Conservation (phyloP, 2,329 filamentous ascomycete genomes). For the Penicillium occitanis region DNA sequence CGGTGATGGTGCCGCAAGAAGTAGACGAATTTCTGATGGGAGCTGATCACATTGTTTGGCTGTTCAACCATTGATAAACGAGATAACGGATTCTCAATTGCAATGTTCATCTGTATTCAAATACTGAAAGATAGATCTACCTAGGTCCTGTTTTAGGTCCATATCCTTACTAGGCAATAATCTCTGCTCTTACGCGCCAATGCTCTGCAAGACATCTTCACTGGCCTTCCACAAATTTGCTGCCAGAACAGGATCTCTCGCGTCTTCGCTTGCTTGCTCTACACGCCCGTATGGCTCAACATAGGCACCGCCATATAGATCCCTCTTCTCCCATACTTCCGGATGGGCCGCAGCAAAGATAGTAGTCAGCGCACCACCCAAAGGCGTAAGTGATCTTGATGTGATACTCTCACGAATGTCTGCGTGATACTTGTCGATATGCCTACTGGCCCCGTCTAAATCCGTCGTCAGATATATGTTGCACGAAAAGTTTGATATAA, state of each 20-base stretch:
- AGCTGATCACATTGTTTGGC: slow-evolving; percentile 13
- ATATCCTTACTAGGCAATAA: background rate
- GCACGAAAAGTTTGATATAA: background rate
- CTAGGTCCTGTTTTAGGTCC: background rate
- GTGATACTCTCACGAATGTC: slow-evolving; percentile 6
- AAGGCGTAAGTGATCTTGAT: slow-evolving; percentile 7
- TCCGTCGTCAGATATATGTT: background rate
- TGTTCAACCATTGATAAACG: slow-evolving; percentile 9
- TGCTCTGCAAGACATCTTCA: slow-evolving; percentile 10
- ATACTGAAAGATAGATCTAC: background rate
- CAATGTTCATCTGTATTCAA: background rate
- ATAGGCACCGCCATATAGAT: slow-evolving; percentile 14
- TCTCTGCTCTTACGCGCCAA: slow-evolving; percentile 3
- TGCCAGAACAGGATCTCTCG: slow-evolving; percentile 15
- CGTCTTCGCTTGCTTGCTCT: slow-evolving; percentile 14
- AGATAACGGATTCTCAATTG: background rate
- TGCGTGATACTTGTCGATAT: slow-evolving; percentile 16
- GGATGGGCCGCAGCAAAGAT: slow-evolving; percentile 17
- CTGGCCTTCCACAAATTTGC: slow-evolving; percentile 13
- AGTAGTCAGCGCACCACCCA: slow-evolving; percentile 14
- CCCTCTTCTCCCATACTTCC: slow-evolving; percentile 16
- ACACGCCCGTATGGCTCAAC: slow-evolving; percentile 14
- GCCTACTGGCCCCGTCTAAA: slow-evolving; percentile 10
- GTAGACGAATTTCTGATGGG: slow-evolving; percentile 15
- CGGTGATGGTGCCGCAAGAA: slow-evolving; percentile 16